Conservation (phyloP, 2,329 filamentous ascomycete species). For the Cladosporium sp. region DNA sequence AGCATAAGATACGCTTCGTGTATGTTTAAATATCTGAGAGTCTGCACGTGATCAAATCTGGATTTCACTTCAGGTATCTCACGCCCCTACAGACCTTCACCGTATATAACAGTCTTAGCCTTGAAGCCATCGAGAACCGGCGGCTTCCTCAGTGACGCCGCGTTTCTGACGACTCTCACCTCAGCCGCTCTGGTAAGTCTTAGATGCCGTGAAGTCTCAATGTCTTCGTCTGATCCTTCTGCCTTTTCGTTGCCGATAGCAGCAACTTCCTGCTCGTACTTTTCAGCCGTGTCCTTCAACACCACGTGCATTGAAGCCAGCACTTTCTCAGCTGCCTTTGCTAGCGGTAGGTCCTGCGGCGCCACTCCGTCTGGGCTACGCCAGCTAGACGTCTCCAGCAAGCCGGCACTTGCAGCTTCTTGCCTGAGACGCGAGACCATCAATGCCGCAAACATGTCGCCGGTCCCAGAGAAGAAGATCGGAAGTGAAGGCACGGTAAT, state of each 20-base stretch:
- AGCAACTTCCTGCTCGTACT: constrained; percentile 54
- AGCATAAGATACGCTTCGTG: not conserved
- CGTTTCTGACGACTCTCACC: constrained; percentile 76
- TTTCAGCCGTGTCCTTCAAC: constrained; percentile 64
- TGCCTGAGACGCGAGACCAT: constrained; percentile 86
- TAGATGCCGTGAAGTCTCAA: constrained; percentile 56
- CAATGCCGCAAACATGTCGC: constrained; percentile 96
- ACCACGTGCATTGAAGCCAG: constrained; percentile 91
- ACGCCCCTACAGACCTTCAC: constrained; percentile 1
- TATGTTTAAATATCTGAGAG: not conserved
- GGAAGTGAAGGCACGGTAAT: constrained; percentile 84
- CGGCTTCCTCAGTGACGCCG: constrained; percentile 67
- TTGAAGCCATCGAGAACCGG: constrained; percentile 63
- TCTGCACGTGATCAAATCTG: not conserved
- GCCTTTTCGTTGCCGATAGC: constrained; percentile 45
- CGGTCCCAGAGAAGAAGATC: constrained; percentile 93
- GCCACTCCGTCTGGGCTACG: constrained; percentile 70
- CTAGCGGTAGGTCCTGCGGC: constrained; percentile 74
- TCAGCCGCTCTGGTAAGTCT: constrained; percentile 82
- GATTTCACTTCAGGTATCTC: not conserved
- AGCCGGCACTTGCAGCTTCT: constrained; percentile 59
- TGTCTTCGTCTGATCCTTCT: constrained; percentile 42
- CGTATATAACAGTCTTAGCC: constrained; percentile 40
- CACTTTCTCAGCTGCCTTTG: constrained; percentile 80
- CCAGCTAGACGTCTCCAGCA: constrained; percentile 67